These are phyloP conservation scores for Yarrowia sp. DNA, from an alignment of 805 yeast genomes.

Conservation along the genomic window DNA sequence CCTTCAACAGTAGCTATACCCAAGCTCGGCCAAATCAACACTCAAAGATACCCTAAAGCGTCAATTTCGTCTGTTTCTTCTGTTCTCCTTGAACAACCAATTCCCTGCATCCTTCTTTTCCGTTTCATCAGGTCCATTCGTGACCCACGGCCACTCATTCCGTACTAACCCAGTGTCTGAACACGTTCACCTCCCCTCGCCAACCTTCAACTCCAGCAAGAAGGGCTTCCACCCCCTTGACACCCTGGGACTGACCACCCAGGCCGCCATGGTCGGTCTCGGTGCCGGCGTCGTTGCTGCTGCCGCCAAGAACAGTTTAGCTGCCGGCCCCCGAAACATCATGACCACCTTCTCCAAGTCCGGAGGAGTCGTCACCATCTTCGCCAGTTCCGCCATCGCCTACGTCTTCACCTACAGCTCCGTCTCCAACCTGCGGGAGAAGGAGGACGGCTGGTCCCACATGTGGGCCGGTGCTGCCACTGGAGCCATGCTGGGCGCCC, in stretches of 20 bases:
- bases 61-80: too few relatives aligned
- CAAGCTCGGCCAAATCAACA: too few relatives aligned
- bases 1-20: too few relatives aligned
- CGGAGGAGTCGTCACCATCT: conserved; percentile 41
- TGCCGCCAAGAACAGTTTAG: conserved; percentile 24
- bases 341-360: conserved; percentile 30
- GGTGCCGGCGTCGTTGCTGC: conserved; percentile 37
- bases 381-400: conserved; percentile 60
- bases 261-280: conserved; percentile 26
- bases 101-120: too few relatives aligned
- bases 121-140: too few relatives aligned
- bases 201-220: conserved; percentile 38
- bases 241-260: conserved; percentile 30
- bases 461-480: conserved; percentile 58
- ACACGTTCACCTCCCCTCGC: conserved; percentile 34
- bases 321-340: conserved; percentile 33
- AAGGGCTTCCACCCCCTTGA: conserved; percentile 17
- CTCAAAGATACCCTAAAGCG: too few relatives aligned
- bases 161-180: conserved; percentile 34
- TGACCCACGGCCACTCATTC: too few relatives aligned
- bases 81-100: too few relatives aligned
- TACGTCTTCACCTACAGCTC: conserved; percentile 55
- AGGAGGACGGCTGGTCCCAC: conserved; percentile 67
- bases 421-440: conserved; percentile 65
- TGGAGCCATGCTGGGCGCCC: conserved; percentile 55